Evolutionary conservation across 2,329 filamentous ascomycete genomes (phyloP).

Genomic region (Fusarium luffae): DNA sequence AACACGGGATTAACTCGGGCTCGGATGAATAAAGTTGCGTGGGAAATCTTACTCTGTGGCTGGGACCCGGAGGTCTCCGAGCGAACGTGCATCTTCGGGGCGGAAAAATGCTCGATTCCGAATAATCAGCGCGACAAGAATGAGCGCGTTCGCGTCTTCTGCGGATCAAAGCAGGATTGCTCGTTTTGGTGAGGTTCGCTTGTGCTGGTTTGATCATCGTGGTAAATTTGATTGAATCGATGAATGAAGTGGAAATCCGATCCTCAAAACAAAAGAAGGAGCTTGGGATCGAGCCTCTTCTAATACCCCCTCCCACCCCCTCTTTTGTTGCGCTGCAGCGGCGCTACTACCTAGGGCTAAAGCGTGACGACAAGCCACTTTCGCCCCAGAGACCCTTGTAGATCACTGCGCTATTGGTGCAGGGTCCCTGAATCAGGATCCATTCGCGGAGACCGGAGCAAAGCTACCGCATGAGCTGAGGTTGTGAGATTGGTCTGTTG

Average conservation of each 20-base stretch:
- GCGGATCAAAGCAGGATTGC: background rate
- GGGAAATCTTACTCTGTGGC: slow-evolving; percentile 5
- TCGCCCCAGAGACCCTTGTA: slow-evolving; percentile 7
- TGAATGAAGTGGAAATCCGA: background rate
- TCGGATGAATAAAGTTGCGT: slow-evolving; percentile 12
- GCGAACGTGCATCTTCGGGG: slow-evolving; percentile 18
- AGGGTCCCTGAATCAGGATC: slow-evolving; percentile 29
- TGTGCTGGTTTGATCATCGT: slow-evolving; percentile 12
- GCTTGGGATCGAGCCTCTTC: slow-evolving; percentile 11
- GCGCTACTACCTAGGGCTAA: background rate
- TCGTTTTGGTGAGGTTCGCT: background rate
- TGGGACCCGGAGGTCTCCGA: background rate
- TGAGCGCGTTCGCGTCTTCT: slow-evolving; percentile 11
- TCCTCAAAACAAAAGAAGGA: slow-evolving; percentile 1
- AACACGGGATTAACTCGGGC: background rate
- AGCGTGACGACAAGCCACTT: background rate
- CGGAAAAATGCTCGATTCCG: slow-evolving; percentile 19
- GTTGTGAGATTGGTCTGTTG: background rate
- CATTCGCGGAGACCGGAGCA: slow-evolving; percentile 21
- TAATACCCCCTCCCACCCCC: slow-evolving; percentile 16
- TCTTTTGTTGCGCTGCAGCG: background rate
- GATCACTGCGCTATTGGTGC: slow-evolving; percentile 16
- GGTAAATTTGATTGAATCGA: background rate
- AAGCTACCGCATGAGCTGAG: background rate
- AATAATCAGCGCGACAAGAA: background rate